These are phyloP conservation scores for Pseudocercospora musae DNA, from an alignment of 2,329 filamentous ascomycete species.

Conservation along the genomic window DNA sequence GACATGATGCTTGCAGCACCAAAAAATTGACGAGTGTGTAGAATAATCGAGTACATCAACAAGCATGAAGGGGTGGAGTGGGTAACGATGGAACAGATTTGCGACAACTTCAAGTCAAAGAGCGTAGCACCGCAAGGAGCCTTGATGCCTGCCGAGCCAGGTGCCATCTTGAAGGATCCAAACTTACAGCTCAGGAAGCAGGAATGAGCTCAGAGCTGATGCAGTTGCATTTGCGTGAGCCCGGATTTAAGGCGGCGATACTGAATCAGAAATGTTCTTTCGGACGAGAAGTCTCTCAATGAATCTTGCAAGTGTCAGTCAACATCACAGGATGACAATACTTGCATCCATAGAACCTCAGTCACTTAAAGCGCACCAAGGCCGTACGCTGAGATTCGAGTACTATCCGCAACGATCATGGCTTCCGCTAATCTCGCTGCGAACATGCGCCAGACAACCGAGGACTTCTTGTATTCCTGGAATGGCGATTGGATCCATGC, in stretches of 20 bases:
- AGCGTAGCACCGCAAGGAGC: slow-evolving; percentile 58
- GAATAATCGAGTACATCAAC: slow-evolving; percentile 67
- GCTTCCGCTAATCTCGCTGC: slow-evolving; percentile 12
- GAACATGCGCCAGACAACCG: slow-evolving; percentile 21
- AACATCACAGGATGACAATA: too few species aligned
- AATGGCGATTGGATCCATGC: slow-evolving; percentile 19
- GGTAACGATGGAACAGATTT: slow-evolving; percentile 69
- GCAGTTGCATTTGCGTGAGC: too few species aligned
- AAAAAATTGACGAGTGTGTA: slow-evolving; percentile 6
- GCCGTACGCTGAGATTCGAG: too few species aligned
- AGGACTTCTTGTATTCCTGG: slow-evolving; percentile 22
- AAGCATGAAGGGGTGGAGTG: slow-evolving; percentile 61
- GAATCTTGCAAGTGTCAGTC: neutral
- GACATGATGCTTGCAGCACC: neutral
- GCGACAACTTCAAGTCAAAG: slow-evolving; percentile 68
- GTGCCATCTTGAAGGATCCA: slow-evolving; percentile 51
- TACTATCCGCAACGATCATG: neutral
- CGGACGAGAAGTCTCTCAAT: neutral
- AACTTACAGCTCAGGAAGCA: slow-evolving; percentile 32
- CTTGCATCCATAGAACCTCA: too few species aligned
- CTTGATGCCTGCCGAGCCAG: slow-evolving; percentile 56
- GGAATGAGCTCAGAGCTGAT: slow-evolving; percentile 12
- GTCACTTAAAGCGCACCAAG: too few species aligned
- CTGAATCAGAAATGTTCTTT: neutral
- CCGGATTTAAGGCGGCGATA: slow-evolving; percentile 1